A percentile compares a stretch with the other conserved stretches of the same genome.
These are phyloP conservation scores for Phytopythium sindhum DNA, from an alignment of 352 stramenopile genomes.

Conservation along the genomic window DNA sequence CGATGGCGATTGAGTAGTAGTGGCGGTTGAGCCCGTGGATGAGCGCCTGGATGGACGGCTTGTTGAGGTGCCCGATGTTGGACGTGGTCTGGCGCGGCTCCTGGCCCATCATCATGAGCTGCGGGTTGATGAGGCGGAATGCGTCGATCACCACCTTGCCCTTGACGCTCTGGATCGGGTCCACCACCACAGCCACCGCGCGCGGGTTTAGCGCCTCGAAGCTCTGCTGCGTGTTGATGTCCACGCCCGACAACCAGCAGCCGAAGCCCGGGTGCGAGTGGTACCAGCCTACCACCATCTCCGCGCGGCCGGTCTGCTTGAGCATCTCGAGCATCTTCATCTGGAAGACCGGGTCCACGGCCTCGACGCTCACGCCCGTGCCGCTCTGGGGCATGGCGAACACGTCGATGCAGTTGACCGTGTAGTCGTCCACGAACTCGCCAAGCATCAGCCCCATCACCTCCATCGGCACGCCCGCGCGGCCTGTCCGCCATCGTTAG, in stretches of 20 bases:
- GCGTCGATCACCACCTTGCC: conserved; percentile 99
- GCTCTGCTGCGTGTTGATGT: conserved; percentile 99
- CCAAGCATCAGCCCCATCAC: conserved; percentile 99
- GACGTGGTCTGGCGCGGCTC: conserved; percentile 98
- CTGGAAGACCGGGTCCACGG: conserved; percentile 99
- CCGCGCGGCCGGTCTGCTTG: conserved; percentile 95
- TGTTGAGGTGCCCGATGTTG: conserved; percentile 99
- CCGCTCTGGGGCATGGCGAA: conserved; percentile 99
- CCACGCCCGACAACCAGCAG: conserved; percentile 99
- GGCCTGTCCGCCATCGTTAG: conserved; percentile 39
- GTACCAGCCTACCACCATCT: conserved; percentile 98
- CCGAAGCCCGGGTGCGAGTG: conserved; percentile 99
- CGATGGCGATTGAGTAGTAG: conserved; percentile 98
- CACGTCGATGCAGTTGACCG: conserved; percentile 99
- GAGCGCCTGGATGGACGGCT: conserved; percentile 97
- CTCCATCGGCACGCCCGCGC: conserved; percentile 99
- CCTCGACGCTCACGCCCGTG: conserved; percentile 95
- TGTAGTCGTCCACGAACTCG: conserved; percentile 99
- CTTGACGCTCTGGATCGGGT: conserved; percentile 99
- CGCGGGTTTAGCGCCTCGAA: conserved; percentile 98
- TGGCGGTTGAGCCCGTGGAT: conserved; percentile 99
- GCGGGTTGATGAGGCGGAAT: conserved; percentile 98
- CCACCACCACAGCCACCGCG: conserved; percentile 98
- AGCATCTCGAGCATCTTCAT: conserved; percentile 99
- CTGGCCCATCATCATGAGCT: conserved; percentile 98